A percentile compares a stretch with the other conserved stretches of the same genome.
Evolutionary conservation across 2,329 filamentous ascomycete genomes (phyloP).

Genomic region (Metarhizium anisopliae): DNA sequence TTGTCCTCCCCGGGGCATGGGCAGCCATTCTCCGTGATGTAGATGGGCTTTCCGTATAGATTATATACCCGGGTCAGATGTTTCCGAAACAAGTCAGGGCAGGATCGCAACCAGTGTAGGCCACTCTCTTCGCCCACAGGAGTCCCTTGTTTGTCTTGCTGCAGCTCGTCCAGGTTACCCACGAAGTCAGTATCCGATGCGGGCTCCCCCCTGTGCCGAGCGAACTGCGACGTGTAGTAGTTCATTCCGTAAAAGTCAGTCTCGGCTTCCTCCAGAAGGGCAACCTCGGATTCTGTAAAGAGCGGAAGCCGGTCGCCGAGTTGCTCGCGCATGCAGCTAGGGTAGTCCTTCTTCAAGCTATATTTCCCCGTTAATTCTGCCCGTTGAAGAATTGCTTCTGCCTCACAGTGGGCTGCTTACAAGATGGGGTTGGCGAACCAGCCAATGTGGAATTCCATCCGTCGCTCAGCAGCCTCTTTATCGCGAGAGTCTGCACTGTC

Average conservation of each 20-base stretch:
- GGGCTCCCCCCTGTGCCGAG: conserved; percentile 15
- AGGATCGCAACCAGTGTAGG: conserved; percentile 24
- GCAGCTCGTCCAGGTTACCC: conserved; percentile 24
- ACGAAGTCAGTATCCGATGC: conserved; percentile 21
- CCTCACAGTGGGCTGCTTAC: conserved; percentile 9
- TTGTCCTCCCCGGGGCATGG: conserved; percentile 25
- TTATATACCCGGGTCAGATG: conserved; percentile 17
- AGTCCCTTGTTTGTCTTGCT: conserved; percentile 20
- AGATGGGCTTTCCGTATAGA: conserved; percentile 18
- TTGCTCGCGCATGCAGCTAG: conserved; percentile 25
- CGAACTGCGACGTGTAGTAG: conserved; percentile 29
- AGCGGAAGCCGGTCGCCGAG: conserved; percentile 20
- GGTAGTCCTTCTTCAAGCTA: conserved; percentile 23
- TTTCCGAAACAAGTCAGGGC: conserved; percentile 18
- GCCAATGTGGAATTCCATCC: conserved; percentile 29
- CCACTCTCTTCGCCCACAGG: conserved; percentile 22
- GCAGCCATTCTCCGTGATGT: conserved; percentile 25
- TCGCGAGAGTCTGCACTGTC: conserved; percentile 17
- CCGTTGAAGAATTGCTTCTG: not conserved
- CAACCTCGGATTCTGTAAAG: conserved; percentile 19
- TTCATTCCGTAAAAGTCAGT: conserved; percentile 32
- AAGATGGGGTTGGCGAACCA: conserved; percentile 32
- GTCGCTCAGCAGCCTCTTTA: conserved; percentile 21
- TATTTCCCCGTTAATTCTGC: not conserved
- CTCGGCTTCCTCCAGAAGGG: conserved; percentile 14